Evolutionary conservation across 306 rosid species (phyloP), one percentile per base, ranked within the genome.

Genomic region (Potentilla sterilis): DNA sequence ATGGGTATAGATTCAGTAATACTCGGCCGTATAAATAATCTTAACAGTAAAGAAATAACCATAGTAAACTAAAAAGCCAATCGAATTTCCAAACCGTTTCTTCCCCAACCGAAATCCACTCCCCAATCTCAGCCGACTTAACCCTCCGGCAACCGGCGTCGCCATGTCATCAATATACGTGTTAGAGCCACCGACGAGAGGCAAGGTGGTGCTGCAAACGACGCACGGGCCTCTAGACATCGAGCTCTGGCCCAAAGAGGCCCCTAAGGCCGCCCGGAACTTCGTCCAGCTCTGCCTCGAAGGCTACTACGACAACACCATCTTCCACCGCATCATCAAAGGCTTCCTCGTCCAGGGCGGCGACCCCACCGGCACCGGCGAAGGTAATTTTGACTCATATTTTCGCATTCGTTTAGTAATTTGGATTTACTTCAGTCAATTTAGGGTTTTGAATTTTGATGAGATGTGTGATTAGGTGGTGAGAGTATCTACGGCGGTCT

Each of bases 281-380:
- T 95, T 92, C 90, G 92, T 95, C 24, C 99, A 90, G 89, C 98
- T 95, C 75, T 92, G 97, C 89, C 97, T 95, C 75, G 99, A 92
- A 80, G 88, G 89, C 72, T 92, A 84, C 79, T 95, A 92, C 83
- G 81, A 86, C 73, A 85, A 88, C 81, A 90, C 93, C 77, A 85
- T 87, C 84, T 92, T 95, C 81, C 99, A 90, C 84, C 96, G 99
- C 71, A 76, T 95, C 71, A 81, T 92, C 71, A 92, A 90, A 82
- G 97, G 83, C 59, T 92, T 96, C 69, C 96, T 95, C 63, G 37
- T 92, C 41, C 98, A 95, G 82, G 86, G 87, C 10, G 97, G 97
- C 63, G 98, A 95, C 77, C 98, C 98, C 79, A 90, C 98, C 47
- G 92, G 81, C 83, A 85, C 86, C 38, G 98, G 97, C 84, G 85